These are phyloP conservation scores for Aspergillus proliferans DNA, from an alignment of 2,329 filamentous ascomycete species.

Conservation along the genomic window DNA sequence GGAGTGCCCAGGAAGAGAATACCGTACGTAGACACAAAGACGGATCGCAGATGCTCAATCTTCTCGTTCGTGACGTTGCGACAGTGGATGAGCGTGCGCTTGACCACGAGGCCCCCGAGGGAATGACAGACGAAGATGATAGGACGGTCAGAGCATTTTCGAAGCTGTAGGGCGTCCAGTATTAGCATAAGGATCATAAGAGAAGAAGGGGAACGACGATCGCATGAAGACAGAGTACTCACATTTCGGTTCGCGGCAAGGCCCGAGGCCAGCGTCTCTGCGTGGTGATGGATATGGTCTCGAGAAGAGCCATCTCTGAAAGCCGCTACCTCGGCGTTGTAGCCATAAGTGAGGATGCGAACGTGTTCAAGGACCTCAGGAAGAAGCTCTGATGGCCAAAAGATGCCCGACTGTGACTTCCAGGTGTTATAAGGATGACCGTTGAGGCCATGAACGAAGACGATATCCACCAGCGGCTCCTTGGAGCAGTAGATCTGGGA, in stretches of 20 bases:
- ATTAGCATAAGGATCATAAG: neutral
- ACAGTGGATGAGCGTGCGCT: slow-evolving; percentile 63
- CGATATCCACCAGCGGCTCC: slow-evolving; percentile 46
- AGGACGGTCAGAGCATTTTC: slow-evolving; percentile 52
- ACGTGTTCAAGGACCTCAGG: slow-evolving; percentile 55
- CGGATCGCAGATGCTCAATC: slow-evolving; percentile 59
- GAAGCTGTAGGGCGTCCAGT: slow-evolving; percentile 24
- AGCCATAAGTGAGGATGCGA: slow-evolving; percentile 66
- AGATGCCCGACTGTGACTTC: slow-evolving; percentile 45
- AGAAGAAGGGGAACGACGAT: neutral
- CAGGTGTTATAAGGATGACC: slow-evolving; percentile 61
- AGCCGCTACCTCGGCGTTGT: slow-evolving; percentile 59
- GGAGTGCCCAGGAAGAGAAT: slow-evolving; percentile 73
- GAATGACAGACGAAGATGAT: slow-evolving; percentile 74
- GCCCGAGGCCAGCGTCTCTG: slow-evolving; percentile 60
- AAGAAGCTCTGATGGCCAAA: slow-evolving; percentile 65
- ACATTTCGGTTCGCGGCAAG: slow-evolving; percentile 58
- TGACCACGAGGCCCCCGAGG: slow-evolving; percentile 66
- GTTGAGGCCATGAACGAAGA: slow-evolving; percentile 66
- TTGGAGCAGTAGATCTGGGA: slow-evolving; percentile 36
- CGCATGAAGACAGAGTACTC: slow-evolving; percentile 11
- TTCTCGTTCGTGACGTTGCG: slow-evolving; percentile 54
- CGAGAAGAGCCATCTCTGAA: slow-evolving; percentile 52
- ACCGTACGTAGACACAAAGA: slow-evolving; percentile 69
- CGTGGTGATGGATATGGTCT: slow-evolving; percentile 64